Evolutionary conservation across 208 protist genomes (phyloP), one percentile per base, ranked within the genome.

Genomic region (Trypanosoma scelopori): DNA sequence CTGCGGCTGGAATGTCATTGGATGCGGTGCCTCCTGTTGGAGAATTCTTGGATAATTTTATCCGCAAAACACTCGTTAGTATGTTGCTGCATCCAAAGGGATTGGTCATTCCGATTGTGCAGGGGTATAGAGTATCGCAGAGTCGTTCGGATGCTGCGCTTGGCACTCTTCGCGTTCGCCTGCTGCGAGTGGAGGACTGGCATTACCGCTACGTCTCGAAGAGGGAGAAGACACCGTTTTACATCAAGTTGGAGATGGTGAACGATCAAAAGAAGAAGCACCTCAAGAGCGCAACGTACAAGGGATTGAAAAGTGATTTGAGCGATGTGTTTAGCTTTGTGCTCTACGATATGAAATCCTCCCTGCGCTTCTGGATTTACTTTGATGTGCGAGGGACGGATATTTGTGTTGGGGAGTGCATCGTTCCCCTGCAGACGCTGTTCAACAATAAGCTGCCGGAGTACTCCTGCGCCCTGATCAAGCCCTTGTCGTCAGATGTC

Each of bases 341-440:
- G 18, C 53, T 92, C 23, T 89, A 84, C 65, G 79, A 92, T 70
- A 78, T 62, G 43, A 81, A 64, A n/a, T 67, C 61, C 30, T 74
- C 52, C 18, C 62, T 92, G 50, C 79, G 75, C 28, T 66, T 92
- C 23, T 92, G 79, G 81, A 55, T 87, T 39, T 87, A 84, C 71
- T 89, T 88, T 65, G 85, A 92, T 57, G 82, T 89, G 3, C 72
- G 77, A 20, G 82, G 82, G 27, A 69, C 63, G 15, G 82, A 92
- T 68, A 42, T 81, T 9, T 75, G 68, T 51, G 78, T 92, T 37
- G 85, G 85, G 18, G 49, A 74, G 58, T 78, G 72, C 60, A 76
- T 81, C 45, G 51, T 89, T 48, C 51, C 82, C 45, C 74, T 74
- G 2, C 64, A 81, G 58, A 56, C 66, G 35, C 62, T 92, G 0